Conservation (phyloP, 1,284 basidiomycete species). For the Ustilago cynodontis region DNA sequence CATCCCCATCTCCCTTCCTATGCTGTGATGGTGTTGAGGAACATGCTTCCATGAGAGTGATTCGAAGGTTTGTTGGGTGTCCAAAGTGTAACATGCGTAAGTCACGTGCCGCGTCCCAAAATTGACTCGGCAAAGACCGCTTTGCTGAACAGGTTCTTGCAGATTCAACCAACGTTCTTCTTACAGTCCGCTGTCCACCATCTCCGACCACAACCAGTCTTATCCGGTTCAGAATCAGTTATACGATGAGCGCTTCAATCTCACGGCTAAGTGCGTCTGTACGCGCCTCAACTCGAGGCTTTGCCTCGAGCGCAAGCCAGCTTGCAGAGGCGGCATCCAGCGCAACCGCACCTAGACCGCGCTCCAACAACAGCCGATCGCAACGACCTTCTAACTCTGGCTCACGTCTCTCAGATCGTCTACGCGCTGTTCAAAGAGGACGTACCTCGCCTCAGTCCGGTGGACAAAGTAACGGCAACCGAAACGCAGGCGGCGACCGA, state of each 20-base stretch:
- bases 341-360: conserved; percentile 20
- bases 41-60: too few relatives aligned
- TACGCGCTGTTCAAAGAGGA: conserved; percentile 18
- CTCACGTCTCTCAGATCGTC: conserved; percentile 16
- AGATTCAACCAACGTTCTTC: background rate
- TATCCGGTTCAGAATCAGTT: too few relatives aligned
- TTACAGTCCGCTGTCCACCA: background rate
- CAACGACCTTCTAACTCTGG: conserved; percentile 14
- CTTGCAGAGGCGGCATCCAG: conserved; percentile 19
- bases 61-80: background rate
- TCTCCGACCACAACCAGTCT: background rate
- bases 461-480: conserved; percentile 15
- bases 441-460: background rate
- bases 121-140: background rate
- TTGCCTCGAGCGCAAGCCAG: conserved; percentile 18
- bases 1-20: too few relatives aligned
- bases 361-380: conserved; percentile 19
- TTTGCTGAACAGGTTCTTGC: conserved; percentile 1
- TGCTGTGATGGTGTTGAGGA: too few relatives aligned
- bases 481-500: conserved; percentile 24
- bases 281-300: conserved; percentile 11
- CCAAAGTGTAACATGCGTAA: background rate
- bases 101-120: background rate
- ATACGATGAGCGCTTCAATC: conserved; percentile 9
- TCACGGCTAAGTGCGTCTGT: conserved; percentile 4